Evolutionary conservation across 768 basidiomycete genomes (phyloP), one percentile per base, ranked within the genome.

Genomic region (Termitomyces sp.): DNA sequence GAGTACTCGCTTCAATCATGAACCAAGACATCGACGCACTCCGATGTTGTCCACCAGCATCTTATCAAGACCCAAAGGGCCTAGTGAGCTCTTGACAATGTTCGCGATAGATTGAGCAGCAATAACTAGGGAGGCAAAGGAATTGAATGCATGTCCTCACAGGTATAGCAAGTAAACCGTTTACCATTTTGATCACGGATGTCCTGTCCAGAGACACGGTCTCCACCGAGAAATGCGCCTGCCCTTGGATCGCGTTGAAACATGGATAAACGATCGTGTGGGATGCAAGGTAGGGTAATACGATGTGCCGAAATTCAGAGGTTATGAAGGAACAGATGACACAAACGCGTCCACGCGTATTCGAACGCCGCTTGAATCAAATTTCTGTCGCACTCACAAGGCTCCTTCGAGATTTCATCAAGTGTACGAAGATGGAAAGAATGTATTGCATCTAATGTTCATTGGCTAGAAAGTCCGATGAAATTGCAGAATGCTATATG

Each of bases 1-100:
- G 45, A 62, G 45, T 38, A 38, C 35, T 30, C 34, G 53, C 22
- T 14, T 47, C n/a, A 7, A 41, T n/a, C 50, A 30, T 19, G 34
- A 26, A 45, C 28, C 38, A n/a, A n/a, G 19, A 55, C 46, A 34
- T n/a, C 38, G 34, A 74, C 88, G 65, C 67, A 95, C 93, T 62
- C 94, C 95, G 61, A 98, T 94, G 73, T 96, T 95, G 71, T 98
- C 95, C 15, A 98, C 94, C 54, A 97, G 80, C 96, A 98, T 93
- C 73, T 96, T 94, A 67, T 96, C 94, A 9, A 94, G 84, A 37
- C 96, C 96, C 52, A 98, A 78, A 9, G 97, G 97, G 5, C 97
- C 97, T 53, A 99, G 68, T 26, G 93, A 96, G 64, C 90, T 96
- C 80, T 95, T 97, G 40, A 99, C 85, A 64, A 98, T 88, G 72